Evolutionary conservation across 2,329 filamentous ascomycete genomes (phyloP), one percentile per base, ranked within the genome.

Genomic region (Pleomassaria siparia): DNA sequence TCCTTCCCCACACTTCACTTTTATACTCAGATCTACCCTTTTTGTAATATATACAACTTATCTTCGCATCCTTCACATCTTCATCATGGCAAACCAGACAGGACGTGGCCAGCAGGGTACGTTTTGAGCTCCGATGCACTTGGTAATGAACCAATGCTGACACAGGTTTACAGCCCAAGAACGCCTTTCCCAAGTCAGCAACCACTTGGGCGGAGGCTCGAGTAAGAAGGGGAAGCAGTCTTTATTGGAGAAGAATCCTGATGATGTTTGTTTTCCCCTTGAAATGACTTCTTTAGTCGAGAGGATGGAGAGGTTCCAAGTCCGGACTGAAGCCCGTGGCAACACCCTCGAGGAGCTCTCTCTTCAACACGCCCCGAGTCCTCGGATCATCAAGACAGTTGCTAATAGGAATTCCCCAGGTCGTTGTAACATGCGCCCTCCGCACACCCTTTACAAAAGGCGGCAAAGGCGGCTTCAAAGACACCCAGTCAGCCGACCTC

Each of bases 391-490:
- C n/a, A n/a, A n/a, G n/a, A n/a, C 29, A 30, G 6, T 15, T 37
- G 29, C 37, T 40, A 40, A 40, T n/a, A 28, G n/a, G n/a, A 16
- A 9, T n/a, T 18, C 22, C 25, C 5, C 15, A 73, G 67, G 84
- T 97, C 58, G 94, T 99, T 64, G 85, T 99, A 54, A 97, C 94
- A 53, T 89, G 88, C 59, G 89, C 88, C 60, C 88, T 96, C 66
- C 90, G 94, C 63, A 95, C 90, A 13, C 84, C 94, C 64, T 85
- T 97, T 73, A 96, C 91, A 58, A 95, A 90, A 74, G 92, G 91
- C 60, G 91, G 91, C 64, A 91, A 91, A 75, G 94, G 94, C 59
- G 87, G 85, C 41, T 94, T 99, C 81, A 97, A 97, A 79, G 94
- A 97, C 75, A 97, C 94, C 8, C 80, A 84, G 46, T 89, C 88